Conservation (phyloP, 192 early-diverging fungal genomes). For the Gamsiella multidivaricata region DNA sequence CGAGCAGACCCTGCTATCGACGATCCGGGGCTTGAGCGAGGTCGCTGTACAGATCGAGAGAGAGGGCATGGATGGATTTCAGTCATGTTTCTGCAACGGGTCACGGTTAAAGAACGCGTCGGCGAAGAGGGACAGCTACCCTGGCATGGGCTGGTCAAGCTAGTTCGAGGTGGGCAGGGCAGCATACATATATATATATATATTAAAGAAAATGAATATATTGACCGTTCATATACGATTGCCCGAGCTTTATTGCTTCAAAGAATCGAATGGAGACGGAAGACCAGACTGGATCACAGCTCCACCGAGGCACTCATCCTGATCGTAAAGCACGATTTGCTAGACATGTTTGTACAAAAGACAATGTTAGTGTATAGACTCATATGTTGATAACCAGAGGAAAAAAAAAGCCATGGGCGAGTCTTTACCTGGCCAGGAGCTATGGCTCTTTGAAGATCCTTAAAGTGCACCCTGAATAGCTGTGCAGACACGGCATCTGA, state of each 20-base stretch:
- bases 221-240: constrained; percentile 19
- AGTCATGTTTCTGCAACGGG: constrained; percentile 56
- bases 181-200: background rate
- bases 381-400: background rate
- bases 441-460: constrained; percentile 64
- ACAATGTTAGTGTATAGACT: background rate
- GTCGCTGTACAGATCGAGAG: constrained; percentile 64
- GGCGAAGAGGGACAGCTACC: background rate
- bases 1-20: constrained; percentile 55
- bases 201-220: background rate
- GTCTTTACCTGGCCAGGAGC: constrained; percentile 67
- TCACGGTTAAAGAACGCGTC: constrained; percentile 28
- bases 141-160: constrained; percentile 11
- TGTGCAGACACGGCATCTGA: constrained; percentile 5
- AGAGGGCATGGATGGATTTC: constrained; percentile 41
- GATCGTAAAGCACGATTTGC: constrained; percentile 68
- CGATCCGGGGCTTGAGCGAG: constrained; percentile 62
- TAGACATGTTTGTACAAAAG: constrained; percentile 8
- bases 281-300: constrained; percentile 58
- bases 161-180: background rate
- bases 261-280: constrained; percentile 10
- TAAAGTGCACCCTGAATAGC: constrained; percentile 60
- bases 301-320: constrained; percentile 74
- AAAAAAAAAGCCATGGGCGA: background rate
- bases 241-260: constrained; percentile 30